Base-by-base conservation (phyloP, 352 stramenopile species). In the Globisporangium nagaii region DNA sequence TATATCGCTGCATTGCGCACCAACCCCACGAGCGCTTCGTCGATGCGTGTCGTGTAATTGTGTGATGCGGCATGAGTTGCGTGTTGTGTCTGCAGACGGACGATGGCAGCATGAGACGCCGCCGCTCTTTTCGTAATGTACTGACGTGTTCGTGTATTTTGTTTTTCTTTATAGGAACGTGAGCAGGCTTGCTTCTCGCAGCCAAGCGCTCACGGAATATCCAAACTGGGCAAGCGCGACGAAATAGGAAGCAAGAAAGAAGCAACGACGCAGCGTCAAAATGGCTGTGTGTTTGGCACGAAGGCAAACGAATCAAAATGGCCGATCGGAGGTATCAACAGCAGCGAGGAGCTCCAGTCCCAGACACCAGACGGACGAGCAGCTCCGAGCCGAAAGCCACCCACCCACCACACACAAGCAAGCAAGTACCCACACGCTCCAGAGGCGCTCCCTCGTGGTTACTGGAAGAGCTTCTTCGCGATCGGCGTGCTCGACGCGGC, bases 401-500 rank as follows among this genome's bases (percentile, higher is more conserved):
- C 22, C 42, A 11, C 24, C 32, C 12, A 24, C 15, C 10, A 30
- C 42, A 35, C 42, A 11, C 24, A 41, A 8, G 19, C 34, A 40
- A 45, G 22, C 24, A 55, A n/a, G n/a, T n/a, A n/a, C n/a, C 12
- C 34, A 56, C 27, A 20, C 17, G 7, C 15, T 35, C 48, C 31
- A 25, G 27, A 35, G 11, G 36, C 32, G 12, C 35, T 40, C 48
- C 46, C n/a, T n/a, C n/a, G n/a, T n/a, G n/a, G n/a, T 56, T 58
- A 73, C 46, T 62, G 66, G 43, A 70, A 67, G 27, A 75, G 53
- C 41, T 65, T 71, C 63, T 75, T 75, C 20, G 63, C 60, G 30
- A 75, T 59, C 22, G 63, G 50, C 19, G 66, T 47, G 36, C 55
- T 62, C 49, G 66, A 32, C 27, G 54, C 11, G 4, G 36, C 47